A percentile compares a stretch with the other conserved stretches of the same genome.
Evolutionary conservation across 257 asterid genomes (phyloP).

Genomic region (Jasminum sambac): DNA sequence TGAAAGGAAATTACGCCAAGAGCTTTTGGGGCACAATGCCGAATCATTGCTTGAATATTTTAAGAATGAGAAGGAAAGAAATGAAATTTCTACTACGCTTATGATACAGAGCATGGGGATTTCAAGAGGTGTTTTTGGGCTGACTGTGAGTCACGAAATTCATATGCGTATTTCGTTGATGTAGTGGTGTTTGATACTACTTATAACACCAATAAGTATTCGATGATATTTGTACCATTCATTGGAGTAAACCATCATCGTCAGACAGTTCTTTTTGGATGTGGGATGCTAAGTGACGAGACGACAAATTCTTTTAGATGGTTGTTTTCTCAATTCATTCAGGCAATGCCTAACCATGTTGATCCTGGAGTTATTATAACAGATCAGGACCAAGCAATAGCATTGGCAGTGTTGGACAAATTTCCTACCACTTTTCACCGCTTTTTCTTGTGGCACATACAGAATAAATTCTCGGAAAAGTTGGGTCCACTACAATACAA

Average conservation of each 20-base stretch:
- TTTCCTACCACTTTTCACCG: too few relatives aligned
- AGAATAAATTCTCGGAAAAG: too few relatives aligned
- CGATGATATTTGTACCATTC: background rate
- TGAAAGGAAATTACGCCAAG: background rate
- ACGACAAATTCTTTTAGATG: background rate
- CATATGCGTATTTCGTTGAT: background rate
- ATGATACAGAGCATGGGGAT: background rate
- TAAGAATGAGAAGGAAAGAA: background rate
- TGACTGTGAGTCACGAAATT: background rate
- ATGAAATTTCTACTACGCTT: background rate
- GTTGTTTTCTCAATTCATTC: background rate
- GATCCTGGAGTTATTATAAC: background rate
- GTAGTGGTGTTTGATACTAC: background rate
- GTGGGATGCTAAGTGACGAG: background rate
- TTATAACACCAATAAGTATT: background rate
- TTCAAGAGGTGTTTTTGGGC: background rate
- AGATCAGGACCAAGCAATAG: background rate
- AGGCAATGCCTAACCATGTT: background rate
- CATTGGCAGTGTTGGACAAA: too few relatives aligned
- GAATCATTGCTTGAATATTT: background rate
- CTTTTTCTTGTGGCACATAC: too few relatives aligned
- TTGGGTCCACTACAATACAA: too few relatives aligned
- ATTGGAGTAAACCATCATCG: background rate
- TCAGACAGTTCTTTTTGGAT: background rate
- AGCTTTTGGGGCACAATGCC: background rate